Conservation (phyloP, 257 asterid genomes). For the Ajuga chamaepitys region DNA sequence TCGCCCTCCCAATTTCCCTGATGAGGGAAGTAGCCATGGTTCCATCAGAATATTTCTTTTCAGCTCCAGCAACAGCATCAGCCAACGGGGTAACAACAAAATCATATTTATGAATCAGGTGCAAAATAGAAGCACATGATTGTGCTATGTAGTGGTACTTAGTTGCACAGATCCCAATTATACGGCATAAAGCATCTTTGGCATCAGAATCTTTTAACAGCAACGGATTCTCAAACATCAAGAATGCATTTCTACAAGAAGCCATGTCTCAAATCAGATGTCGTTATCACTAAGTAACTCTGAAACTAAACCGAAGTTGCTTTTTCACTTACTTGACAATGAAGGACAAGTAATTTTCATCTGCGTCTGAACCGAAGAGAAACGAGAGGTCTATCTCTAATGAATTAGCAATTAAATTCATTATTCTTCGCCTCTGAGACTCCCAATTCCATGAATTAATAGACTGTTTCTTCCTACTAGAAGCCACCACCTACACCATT, state of each 20-base stretch:
- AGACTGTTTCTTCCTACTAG: conserved; percentile 55
- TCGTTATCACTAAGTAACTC: neutral
- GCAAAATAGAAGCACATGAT: conserved; percentile 88
- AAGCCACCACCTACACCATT: conserved; percentile 53
- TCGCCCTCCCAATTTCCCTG: conserved; percentile 76
- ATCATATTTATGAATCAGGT: conserved; percentile 82
- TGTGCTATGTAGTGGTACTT: conserved; percentile 71
- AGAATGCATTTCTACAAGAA: conserved; percentile 64
- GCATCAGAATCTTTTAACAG: conserved; percentile 72
- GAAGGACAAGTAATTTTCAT: conserved; percentile 87
- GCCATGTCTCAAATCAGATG: conserved; percentile 15
- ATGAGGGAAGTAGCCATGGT: conserved; percentile 74
- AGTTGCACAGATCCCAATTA: conserved; percentile 87
- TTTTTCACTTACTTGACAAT: conserved; percentile 59
- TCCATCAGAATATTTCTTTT: conserved; percentile 74
- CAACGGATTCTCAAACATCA: conserved; percentile 61
- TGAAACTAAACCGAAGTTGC: conserved; percentile 4
- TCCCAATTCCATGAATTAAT: conserved; percentile 87
- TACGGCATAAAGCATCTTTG: conserved; percentile 76
- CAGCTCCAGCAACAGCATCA: conserved; percentile 80
- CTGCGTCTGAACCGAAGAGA: conserved; percentile 89
- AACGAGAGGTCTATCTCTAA: conserved; percentile 74
- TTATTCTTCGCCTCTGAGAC: conserved; percentile 63
- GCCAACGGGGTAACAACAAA: conserved; percentile 73
- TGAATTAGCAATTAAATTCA: conserved; percentile 78